These are phyloP conservation scores for Brassica nigra DNA, from an alignment of 345 rosid genomes.

Conservation along the genomic window DNA sequence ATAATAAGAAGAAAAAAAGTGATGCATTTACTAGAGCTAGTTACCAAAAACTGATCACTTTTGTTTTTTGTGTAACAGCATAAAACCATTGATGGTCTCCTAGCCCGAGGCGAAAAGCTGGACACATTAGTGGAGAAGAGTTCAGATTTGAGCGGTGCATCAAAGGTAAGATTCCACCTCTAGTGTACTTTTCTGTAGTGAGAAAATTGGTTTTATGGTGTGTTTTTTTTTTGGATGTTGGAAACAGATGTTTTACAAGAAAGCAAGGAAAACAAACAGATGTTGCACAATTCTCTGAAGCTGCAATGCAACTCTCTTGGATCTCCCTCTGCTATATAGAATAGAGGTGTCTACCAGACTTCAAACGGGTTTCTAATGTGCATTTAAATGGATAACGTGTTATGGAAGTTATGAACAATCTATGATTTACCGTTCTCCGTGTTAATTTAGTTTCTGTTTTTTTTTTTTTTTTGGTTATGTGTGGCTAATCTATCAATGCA, in stretches of 20 bases:
- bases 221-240: not conserved
- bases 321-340: not conserved
- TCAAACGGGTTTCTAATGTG: not conserved
- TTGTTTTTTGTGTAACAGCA: constrained; percentile 54
- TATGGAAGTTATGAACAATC: not conserved
- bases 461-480: not conserved
- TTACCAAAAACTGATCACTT: not conserved
- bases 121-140: constrained; percentile 98
- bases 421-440: not conserved
- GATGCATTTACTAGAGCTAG: too few relatives aligned
- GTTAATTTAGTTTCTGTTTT: not conserved
- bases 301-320: constrained; percentile 1
- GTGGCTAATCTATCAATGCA: not conserved
- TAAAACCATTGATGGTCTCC: constrained; percentile 93
- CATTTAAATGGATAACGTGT: not conserved
- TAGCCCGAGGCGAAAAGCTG: constrained; percentile 95
- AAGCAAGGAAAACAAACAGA: constrained; percentile 86
- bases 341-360: not conserved
- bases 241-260: constrained; percentile 54
- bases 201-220: not conserved
- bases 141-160: constrained; percentile 89
- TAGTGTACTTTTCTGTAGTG: not conserved
- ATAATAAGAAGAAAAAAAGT: too few relatives aligned
- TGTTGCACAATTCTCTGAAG: constrained; percentile 85
- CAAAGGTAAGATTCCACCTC: constrained; percentile 61